Percentiles rank a stretch among this genome's conserved stretches.
Evolutionary conservation across 2,329 filamentous ascomycete genomes (phyloP).

Genomic region (Penicillium sp.): DNA sequence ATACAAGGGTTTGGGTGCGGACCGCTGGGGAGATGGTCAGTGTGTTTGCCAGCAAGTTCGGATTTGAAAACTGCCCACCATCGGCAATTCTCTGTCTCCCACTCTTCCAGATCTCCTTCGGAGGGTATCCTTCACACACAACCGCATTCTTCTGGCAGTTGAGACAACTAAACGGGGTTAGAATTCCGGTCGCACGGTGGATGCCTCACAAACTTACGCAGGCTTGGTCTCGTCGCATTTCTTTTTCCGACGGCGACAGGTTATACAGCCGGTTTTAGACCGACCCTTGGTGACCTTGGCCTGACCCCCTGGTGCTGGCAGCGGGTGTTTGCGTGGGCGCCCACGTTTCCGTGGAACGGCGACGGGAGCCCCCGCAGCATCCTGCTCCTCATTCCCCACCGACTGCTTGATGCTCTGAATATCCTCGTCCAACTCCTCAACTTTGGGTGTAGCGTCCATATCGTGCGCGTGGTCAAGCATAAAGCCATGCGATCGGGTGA

Average conservation of each 20-base stretch:
- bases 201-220: conserved; percentile 38
- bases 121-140: conserved; percentile 83
- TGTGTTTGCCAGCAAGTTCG: neutral
- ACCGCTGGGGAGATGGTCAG: conserved; percentile 22
- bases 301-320: conserved; percentile 54
- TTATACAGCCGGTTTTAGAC: conserved; percentile 56
- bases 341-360: conserved; percentile 61
- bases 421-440: conserved; percentile 50
- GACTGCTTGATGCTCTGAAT: conserved; percentile 31
- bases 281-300: conserved; percentile 72
- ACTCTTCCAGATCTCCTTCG: conserved; percentile 81
- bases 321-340: conserved; percentile 74
- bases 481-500: neutral
- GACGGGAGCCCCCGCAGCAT: conserved; percentile 30
- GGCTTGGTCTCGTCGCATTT: conserved; percentile 51
- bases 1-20: conserved; percentile 31
- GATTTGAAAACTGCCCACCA: conserved; percentile 35
- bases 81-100: conserved; percentile 72
- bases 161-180: conserved; percentile 40
- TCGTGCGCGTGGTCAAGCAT: conserved; percentile 8
- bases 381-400: conserved; percentile 23
- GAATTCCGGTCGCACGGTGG: neutral
- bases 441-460: conserved; percentile 47
- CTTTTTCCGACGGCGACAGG: conserved; percentile 58
- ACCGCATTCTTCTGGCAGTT: conserved; percentile 94